These are phyloP conservation scores for Rusavskia elegans DNA, from an alignment of 495 filamentous ascomycete species.

Conservation along the genomic window DNA sequence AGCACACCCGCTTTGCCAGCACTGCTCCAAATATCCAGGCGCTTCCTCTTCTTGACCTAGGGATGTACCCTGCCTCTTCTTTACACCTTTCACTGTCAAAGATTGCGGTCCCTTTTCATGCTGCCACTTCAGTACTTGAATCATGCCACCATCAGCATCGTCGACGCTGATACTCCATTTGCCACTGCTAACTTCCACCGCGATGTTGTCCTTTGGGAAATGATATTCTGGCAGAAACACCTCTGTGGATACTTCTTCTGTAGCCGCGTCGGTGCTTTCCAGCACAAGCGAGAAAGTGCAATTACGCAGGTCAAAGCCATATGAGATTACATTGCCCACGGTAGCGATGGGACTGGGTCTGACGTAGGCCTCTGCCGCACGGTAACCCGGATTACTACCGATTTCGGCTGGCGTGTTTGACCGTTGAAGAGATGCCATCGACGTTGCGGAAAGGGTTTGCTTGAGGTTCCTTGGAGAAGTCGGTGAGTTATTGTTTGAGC, in stretches of 20 bases:
- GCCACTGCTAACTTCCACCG: conserved; percentile 62
- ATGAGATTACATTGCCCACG: conserved; percentile 47
- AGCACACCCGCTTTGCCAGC: conserved; percentile 32
- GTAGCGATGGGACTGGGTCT: conserved; percentile 69
- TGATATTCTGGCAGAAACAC: conserved; percentile 87
- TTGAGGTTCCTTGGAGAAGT: conserved; percentile 59
- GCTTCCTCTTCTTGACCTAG: conserved; percentile 37
- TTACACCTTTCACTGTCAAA: conserved; percentile 61
- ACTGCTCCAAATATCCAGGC: conserved; percentile 41
- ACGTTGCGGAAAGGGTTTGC: conserved; percentile 50
- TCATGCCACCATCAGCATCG: conserved; percentile 44
- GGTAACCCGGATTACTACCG: conserved; percentile 49
- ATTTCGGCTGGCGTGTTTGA: conserved; percentile 35
- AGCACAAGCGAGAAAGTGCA: conserved; percentile 58
- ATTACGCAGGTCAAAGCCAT: conserved; percentile 64
- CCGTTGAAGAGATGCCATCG: conserved; percentile 41
- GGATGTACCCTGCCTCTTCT: conserved; percentile 34
- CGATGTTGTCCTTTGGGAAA: conserved; percentile 58
- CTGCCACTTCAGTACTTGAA: conserved; percentile 79
- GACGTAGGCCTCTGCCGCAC: conserved; percentile 83
- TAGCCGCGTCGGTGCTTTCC: conserved; percentile 31
- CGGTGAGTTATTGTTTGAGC: conserved; percentile 35
- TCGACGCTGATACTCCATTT: conserved; percentile 74
- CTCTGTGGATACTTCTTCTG: conserved; percentile 54
- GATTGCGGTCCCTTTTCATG: conserved; percentile 71